A percentile compares a stretch with the other conserved stretches of the same genome.
These are phyloP conservation scores for sorghum (Sorghum bicolor) DNA, from an alignment of 176 grass and related monocot species.

Conservation along the genomic window Sorghum_bicolor_NCBIv3 NC_012870.2:11935001-11935500, in stretches of 20 bases:
- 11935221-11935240: not conserved
- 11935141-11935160: not conserved
- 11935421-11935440: not conserved
- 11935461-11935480: not conserved
- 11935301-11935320: not conserved
- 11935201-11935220: not conserved
- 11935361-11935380: too few species aligned
- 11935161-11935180: not conserved
- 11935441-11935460: not conserved
- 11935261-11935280: not conserved
- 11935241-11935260: not conserved
- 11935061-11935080: not conserved
- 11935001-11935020: too few species aligned
- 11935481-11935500: not conserved
- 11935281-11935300: not conserved
- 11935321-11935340: not conserved
- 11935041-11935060: not conserved
- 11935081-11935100: not conserved
- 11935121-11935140: not conserved
- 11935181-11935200: not conserved
- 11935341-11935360: not conserved
- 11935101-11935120: not conserved
- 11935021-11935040: not conserved
- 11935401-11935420: not conserved
- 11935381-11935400: not conserved